Base-by-base conservation (phyloP, 441 rosid genomes). In the Gossypium davidsonii region DNA sequence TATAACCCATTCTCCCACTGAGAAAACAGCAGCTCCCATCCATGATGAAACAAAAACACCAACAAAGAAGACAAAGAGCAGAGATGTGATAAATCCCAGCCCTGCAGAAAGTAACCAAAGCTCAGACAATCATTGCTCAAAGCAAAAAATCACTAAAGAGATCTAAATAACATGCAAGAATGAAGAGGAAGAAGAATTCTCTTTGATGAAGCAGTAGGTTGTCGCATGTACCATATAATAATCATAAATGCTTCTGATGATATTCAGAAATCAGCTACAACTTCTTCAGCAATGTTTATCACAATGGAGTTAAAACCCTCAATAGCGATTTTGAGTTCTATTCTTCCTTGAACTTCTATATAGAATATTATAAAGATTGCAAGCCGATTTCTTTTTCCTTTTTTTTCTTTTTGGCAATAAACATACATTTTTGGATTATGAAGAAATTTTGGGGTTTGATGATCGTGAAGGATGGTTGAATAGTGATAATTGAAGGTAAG, bases 31-130 rank as follows among this genome's bases (percentile, higher is more conserved):
- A 61, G 98, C 89, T 15, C 98, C 98, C 74, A 92, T 53, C 98
- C 97, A 94, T n/a, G 97, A 94, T 8, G 98, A 94, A 76, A 91
- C 91, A 80, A 94, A 94, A 73, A 91, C 87, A 15, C 98, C 98
- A 21, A 91, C 89, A 75, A 91, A 87, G 85, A 92, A 91, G 57
- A 92, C 89, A 77, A 94, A 94, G 14, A 89, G 78, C 58, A 92
- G 80, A 66, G 99, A 94, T 68, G 98, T 94, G 77, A 94, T 70
- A 78, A 94, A 94, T 75, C 99, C 97, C n/a, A 92, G 89, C 63
- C 98, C 97, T 94, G 91, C 82, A 80, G 60, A 71, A 28, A 34
- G 62, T 51, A 49, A 72, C 53, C 70, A 70, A 14, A 46, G 28
- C 62, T 44, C 70, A 49, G 64, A 49, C 68, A 42, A 55, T 34